These are phyloP conservation scores for Oryza longistaminata DNA, from an alignment of 176 grass and related monocot species.

Conservation along the genomic window DNA sequence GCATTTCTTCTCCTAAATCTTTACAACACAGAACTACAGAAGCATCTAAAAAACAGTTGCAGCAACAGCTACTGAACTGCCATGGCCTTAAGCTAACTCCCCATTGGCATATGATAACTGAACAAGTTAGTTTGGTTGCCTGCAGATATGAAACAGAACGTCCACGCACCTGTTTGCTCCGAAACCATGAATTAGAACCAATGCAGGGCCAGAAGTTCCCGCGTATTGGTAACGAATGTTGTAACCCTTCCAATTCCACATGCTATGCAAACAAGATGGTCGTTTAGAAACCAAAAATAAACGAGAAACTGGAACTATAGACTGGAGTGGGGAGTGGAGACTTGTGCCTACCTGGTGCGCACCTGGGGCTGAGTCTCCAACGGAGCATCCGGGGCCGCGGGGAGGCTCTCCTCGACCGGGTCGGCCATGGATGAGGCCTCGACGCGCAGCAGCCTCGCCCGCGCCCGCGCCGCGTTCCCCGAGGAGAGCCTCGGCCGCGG, in stretches of 20 bases:
- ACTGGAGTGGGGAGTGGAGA: not conserved
- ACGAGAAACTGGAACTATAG: not conserved
- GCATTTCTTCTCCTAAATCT: not conserved
- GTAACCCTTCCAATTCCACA: constrained; percentile 80
- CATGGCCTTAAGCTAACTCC: not conserved
- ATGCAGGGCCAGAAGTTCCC: constrained; percentile 65
- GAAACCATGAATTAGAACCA: constrained; percentile 91
- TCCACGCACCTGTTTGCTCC: constrained; percentile 79
- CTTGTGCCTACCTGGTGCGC: constrained; percentile 47
- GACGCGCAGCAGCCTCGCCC: constrained; percentile 24
- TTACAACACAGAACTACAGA: not conserved
- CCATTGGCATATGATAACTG: not conserved
- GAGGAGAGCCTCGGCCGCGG: not conserved
- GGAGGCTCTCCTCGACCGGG: constrained; percentile 35
- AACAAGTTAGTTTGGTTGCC: not conserved
- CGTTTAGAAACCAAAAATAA: not conserved
- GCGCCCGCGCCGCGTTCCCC: not conserved
- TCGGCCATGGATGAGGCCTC: constrained; percentile 43
- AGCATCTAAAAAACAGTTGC: not conserved
- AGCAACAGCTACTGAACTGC: not conserved
- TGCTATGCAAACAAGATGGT: constrained; percentile 28
- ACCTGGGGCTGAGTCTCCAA: constrained; percentile 27
- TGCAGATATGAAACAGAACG: constrained; percentile 12
- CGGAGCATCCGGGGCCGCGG: not conserved
- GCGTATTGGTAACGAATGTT: constrained; percentile 75